phyloP scores from a whole-genome alignment of 768 basidiomycete species.

The Coprinopsis strossmayeri region DNA sequence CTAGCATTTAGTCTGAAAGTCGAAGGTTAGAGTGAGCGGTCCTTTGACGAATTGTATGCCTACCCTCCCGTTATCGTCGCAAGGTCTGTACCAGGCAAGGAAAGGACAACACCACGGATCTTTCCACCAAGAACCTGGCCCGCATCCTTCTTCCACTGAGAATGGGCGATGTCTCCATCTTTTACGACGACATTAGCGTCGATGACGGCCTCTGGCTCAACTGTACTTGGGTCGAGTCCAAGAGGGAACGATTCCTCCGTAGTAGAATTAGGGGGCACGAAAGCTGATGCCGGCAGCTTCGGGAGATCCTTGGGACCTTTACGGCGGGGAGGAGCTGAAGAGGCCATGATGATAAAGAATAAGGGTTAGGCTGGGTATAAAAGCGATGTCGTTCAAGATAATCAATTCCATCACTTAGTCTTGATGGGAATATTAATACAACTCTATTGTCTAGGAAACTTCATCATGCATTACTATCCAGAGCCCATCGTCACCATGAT shows the following conservation, averaged over 20 bases:
- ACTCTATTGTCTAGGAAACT: conserved; percentile 4
- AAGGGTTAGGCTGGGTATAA: conserved; percentile 2
- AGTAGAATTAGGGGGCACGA: conserved; percentile 64
- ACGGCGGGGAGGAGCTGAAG: conserved; percentile 28
- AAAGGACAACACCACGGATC: conserved; percentile 51
- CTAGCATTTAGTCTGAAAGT: conserved; percentile 5
- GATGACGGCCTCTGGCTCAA: conserved; percentile 57
- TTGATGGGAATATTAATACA: background rate
- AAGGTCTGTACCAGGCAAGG: conserved; percentile 37
- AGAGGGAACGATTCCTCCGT: conserved; percentile 62
- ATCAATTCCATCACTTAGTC: conserved; percentile 8
- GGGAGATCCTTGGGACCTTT: conserved; percentile 63
- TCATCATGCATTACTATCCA: too few species aligned
- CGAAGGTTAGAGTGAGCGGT: background rate
- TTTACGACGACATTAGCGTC: conserved; percentile 59
- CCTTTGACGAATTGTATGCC: conserved; percentile 17
- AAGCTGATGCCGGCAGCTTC: conserved; percentile 68
- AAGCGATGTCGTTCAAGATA: conserved; percentile 8
- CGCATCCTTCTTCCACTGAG: conserved; percentile 48
- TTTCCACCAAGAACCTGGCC: conserved; percentile 39
- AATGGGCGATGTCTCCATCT: conserved; percentile 31
- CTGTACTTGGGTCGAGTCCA: conserved; percentile 59
- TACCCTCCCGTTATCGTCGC: conserved; percentile 41
- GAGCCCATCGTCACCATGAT: too few species aligned
- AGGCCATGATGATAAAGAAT: conserved; percentile 8